Evolutionary conservation across 2,329 filamentous ascomycete genomes (phyloP).

Genomic region (Neonectria coccinea): DNA sequence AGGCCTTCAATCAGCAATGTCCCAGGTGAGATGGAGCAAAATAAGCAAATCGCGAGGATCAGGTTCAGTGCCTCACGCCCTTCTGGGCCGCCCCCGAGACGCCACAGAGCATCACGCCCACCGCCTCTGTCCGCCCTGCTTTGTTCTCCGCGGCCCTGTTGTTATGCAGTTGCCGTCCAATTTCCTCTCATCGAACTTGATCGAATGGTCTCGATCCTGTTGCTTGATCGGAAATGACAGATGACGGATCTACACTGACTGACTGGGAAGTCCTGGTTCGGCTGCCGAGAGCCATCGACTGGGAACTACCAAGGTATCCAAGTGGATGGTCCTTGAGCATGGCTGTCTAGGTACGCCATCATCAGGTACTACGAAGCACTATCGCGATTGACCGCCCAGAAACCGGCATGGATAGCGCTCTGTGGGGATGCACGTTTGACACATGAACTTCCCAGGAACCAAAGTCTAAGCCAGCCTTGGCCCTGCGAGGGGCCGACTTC

Average conservation of each 20-base stretch:
- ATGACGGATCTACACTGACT: not conserved
- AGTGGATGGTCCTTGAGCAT: not conserved
- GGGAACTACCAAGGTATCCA: not conserved
- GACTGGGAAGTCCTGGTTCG: not conserved
- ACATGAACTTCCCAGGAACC: slow-evolving; percentile 2
- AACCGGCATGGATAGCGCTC: not conserved
- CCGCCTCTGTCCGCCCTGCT: not conserved
- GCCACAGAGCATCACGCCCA: not conserved
- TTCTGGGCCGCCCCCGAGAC: not conserved
- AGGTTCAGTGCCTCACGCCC: too few relatives aligned
- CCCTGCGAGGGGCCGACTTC: not conserved
- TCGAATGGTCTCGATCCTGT: not conserved
- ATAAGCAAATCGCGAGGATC: not conserved
- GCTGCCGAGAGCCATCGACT: not conserved
- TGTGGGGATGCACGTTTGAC: not conserved
- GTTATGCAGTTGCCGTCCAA: not conserved
- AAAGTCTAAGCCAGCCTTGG: not conserved
- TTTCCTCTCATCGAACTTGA: not conserved
- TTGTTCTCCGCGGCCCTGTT: not conserved
- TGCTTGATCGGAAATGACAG: not conserved
- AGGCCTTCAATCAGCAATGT: not conserved
- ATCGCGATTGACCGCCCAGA: not conserved
- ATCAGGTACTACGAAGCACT: not conserved
- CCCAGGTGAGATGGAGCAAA: not conserved
- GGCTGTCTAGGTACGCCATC: not conserved